Evolutionary conservation across 768 basidiomycete species (phyloP).

Genomic region (Panellus pusillus): DNA sequence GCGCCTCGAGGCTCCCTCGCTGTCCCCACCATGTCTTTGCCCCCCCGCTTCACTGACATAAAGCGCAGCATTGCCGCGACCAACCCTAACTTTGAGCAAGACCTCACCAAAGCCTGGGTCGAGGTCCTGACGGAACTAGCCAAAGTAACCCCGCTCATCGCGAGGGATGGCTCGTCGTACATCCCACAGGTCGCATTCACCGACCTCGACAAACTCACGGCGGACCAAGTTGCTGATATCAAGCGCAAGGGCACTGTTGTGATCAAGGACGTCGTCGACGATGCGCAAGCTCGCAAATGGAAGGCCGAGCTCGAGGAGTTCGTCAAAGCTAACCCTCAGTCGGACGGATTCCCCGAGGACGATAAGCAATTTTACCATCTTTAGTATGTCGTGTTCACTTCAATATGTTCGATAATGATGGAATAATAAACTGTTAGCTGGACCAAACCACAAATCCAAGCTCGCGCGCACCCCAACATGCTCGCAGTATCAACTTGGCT

Average conservation of each 20-base stretch:
- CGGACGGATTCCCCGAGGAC: conserved; percentile 43
- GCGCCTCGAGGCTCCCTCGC: neutral
- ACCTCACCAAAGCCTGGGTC: conserved; percentile 46
- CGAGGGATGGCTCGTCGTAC: conserved; percentile 40
- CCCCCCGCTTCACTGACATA: conserved; percentile 13
- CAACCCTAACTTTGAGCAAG: conserved; percentile 39
- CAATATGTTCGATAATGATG: neutral
- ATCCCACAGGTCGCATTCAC: conserved; percentile 53
- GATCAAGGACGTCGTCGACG: conserved; percentile 50
- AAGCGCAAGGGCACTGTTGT: conserved; percentile 51
- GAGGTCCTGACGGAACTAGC: conserved; percentile 46
- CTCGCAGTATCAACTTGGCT: conserved; percentile 48
- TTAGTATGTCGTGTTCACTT: conserved; percentile 38
- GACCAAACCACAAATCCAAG: conserved; percentile 48
- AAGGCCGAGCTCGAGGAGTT: conserved; percentile 50
- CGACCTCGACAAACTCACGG: conserved; percentile 41
- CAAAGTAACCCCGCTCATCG: conserved; percentile 38
- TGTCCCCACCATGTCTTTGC: conserved; percentile 2
- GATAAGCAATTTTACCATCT: conserved; percentile 62
- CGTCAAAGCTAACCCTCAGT: conserved; percentile 47
- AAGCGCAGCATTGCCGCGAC: conserved; percentile 18
- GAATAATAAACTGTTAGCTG: conserved; percentile 14
- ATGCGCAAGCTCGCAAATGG: conserved; percentile 47
- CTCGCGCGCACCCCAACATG: conserved; percentile 55
- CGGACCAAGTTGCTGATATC: conserved; percentile 40